Base-by-base conservation (phyloP, 352 stramenopile genomes). In the Phytophthora fragariaefolia region DNA sequence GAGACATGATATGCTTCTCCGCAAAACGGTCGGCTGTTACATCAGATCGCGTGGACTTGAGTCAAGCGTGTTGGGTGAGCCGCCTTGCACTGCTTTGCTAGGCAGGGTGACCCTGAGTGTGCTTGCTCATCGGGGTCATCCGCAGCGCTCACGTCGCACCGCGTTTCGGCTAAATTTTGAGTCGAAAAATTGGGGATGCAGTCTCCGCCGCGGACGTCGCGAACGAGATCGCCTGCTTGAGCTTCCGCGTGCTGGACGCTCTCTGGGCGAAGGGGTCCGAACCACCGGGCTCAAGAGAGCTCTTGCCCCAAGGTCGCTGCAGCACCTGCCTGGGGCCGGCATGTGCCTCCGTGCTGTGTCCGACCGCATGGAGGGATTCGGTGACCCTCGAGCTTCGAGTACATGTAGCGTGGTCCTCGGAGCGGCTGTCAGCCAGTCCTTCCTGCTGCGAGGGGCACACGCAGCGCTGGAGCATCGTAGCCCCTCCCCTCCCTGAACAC, bases 211-310 rank as follows among this genome's bases (percentile, higher is more conserved):
- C 28, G 46, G 57, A 55, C 48, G 57, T 65, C 60, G 60, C 60
- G 60, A 68, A 68, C 40, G 60, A 59, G 48, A 59, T 34, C 38
- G 42, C 22, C 34, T 23, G 12, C 56, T 26, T 23, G 46, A 55
- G 56, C 42, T 26, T 47, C 13, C 27, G 53, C 22, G 26, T 5
- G 32, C 18, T 69, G 66, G 46, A 61, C 66, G 52, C 66, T 64
- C 64, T 68, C 52, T 71, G 45, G 57, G 24, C 47, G 18, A 43
- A 27, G 20, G 38, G 48, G 54, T 65, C 53, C 62, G 51, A 60
- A 28, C 51, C 42, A 22, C 30, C 23, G 34, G 57, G 42, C 24
- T 42, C 43, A 23, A 34, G 55, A 27, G 28, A 28, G 18, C 18
- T n/a, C 20, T 34, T 49, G 27, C 40, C 48, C 50, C 22, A 43